phyloP scores from a whole-genome alignment of 108 stramenopile genomes.

The Cyclostephanos invisitatus region DNA sequence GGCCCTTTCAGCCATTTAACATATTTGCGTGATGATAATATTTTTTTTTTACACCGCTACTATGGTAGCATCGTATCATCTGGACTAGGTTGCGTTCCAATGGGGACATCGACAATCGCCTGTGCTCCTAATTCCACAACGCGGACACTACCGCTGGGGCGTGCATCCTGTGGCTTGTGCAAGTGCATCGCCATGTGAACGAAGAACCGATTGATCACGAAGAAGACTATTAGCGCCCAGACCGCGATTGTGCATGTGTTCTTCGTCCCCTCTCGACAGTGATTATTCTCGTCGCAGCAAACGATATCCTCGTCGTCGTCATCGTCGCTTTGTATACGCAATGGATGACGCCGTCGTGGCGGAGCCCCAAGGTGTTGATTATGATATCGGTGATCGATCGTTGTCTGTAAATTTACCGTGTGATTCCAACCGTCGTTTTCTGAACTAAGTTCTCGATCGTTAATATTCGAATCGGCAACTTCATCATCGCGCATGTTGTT shows the following conservation, averaged over 20 bases:
- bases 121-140: not conserved
- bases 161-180: constrained; percentile 5
- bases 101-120: not conserved
- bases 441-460: not conserved
- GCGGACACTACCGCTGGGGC: not conserved
- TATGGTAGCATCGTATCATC: not conserved
- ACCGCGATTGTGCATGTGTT: constrained; percentile 44
- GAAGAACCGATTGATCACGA: constrained; percentile 36
- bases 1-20: not conserved
- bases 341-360: not conserved
- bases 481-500: not conserved
- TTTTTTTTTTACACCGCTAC: too few species aligned
- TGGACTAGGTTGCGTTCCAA: not conserved
- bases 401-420: not conserved
- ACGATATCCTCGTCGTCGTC: constrained; percentile 39
- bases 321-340: constrained; percentile 4
- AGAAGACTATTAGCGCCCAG: constrained; percentile 37
- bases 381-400: constrained; percentile 2
- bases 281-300: constrained; percentile 34
- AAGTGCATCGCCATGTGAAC: constrained; percentile 33
- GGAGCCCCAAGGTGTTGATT: not conserved
- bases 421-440: not conserved
- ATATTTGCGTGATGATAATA: not conserved
- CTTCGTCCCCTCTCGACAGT: constrained; percentile 37
- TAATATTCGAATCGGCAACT: not conserved